phyloP scores from a whole-genome alignment of 2,329 filamentous ascomycete species.

The Aspergillus luchuensis region DNA sequence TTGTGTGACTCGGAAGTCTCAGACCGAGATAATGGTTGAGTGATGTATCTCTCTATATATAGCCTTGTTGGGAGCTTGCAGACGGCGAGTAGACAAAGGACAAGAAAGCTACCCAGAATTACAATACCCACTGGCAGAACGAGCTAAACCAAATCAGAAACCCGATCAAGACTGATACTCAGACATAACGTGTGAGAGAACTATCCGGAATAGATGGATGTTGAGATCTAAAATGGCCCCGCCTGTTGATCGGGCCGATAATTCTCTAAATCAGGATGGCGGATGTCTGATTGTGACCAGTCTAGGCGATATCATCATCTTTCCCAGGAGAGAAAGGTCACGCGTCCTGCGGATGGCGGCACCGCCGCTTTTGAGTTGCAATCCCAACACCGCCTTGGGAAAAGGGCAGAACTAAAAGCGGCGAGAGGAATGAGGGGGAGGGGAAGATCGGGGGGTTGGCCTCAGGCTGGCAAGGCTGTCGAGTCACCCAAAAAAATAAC shows the following conservation, averaged over 20 bases:
- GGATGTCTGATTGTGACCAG: background rate
- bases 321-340: background rate
- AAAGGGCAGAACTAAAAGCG: constrained; percentile 12
- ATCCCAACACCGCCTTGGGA: background rate
- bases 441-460: constrained; percentile 12
- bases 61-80: background rate
- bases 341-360: background rate
- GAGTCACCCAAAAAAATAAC: constrained; percentile 6
- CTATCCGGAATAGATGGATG: background rate
- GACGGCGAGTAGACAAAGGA: background rate
- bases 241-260: background rate
- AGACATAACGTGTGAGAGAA: background rate
- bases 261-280: background rate
- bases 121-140: background rate
- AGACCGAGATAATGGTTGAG: background rate
- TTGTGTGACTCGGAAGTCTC: background rate
- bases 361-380: background rate
- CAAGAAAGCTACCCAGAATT: background rate
- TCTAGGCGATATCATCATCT: background rate
- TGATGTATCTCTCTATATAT: background rate
- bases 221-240: too few relatives aligned
- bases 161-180: background rate
- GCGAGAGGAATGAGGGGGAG: constrained; percentile 26
- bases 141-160: background rate
- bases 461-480: constrained; percentile 10